Evolutionary conservation across 148 eudicot species (phyloP).

Genomic region (Fallopia convolvulus): DNA sequence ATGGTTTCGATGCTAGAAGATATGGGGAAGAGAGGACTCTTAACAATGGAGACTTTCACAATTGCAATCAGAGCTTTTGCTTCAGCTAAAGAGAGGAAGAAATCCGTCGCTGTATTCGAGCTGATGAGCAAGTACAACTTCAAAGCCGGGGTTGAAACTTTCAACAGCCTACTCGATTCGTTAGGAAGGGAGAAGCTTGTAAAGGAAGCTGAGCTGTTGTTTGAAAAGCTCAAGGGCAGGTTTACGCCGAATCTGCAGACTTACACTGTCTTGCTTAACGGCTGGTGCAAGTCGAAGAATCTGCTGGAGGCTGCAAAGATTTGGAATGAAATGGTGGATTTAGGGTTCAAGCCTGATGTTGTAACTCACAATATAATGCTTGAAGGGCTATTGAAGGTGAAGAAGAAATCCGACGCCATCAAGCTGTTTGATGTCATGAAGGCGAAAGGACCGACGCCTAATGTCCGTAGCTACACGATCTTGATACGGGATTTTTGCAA

Average conservation of each 20-base stretch:
- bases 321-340: slow-evolving; percentile 88
- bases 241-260: slow-evolving; percentile 52
- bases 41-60: slow-evolving; percentile 58
- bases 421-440: slow-evolving; percentile 81
- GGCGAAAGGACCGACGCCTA: slow-evolving; percentile 74
- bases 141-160: slow-evolving; percentile 51
- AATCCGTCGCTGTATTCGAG: slow-evolving; percentile 73
- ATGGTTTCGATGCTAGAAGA: slow-evolving; percentile 75
- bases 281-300: slow-evolving; percentile 76
- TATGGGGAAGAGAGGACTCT: slow-evolving; percentile 66
- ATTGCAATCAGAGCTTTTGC: slow-evolving; percentile 64
- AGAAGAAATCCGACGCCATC: slow-evolving; percentile 65
- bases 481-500: slow-evolving; percentile 70
- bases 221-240: slow-evolving; percentile 46
- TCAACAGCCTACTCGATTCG: slow-evolving; percentile 61
- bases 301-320: slow-evolving; percentile 71
- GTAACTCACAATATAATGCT: slow-evolving; percentile 74
- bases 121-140: slow-evolving; percentile 76
- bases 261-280: slow-evolving; percentile 59
- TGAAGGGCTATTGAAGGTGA: slow-evolving; percentile 63
- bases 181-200: slow-evolving; percentile 65
- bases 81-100: slow-evolving; percentile 64
- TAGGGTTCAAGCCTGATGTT: slow-evolving; percentile 71
- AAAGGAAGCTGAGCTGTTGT: slow-evolving; percentile 66
- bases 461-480: slow-evolving; percentile 69